A percentile compares a stretch with the other conserved stretches of the same genome.
phyloP scores from a whole-genome alignment of 1,284 basidiomycete genomes.

The Apiotrichum domesticum region DNA sequence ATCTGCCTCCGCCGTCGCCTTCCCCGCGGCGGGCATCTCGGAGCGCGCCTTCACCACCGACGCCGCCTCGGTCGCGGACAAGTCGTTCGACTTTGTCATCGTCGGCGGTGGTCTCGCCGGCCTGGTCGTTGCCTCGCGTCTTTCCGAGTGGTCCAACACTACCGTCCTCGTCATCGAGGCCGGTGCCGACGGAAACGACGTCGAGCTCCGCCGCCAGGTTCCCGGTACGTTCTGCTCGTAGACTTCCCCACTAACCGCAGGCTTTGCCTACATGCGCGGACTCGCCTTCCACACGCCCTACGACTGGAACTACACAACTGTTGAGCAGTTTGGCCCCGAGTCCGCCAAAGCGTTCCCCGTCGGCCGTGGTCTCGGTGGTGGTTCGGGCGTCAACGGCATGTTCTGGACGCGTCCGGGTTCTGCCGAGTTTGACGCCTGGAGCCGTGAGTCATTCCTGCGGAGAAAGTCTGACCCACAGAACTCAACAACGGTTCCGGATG shows the following conservation, averaged over 20 bases:
- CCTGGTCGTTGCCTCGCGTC: conserved; percentile 61
- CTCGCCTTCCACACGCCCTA: conserved; percentile 49
- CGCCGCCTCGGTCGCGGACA: conserved; percentile 26
- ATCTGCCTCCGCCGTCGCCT: not conserved
- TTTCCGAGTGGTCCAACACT: conserved; percentile 60
- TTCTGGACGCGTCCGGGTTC: conserved; percentile 51
- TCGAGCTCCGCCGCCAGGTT: conserved; percentile 47
- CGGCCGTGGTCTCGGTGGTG: conserved; percentile 66
- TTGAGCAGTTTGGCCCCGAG: conserved; percentile 46
- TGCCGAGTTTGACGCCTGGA: conserved; percentile 49
- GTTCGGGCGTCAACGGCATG: conserved; percentile 62
- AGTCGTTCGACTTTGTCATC: conserved; percentile 45
- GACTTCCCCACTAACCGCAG: not conserved
- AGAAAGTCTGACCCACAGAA: not conserved
- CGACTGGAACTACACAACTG: conserved; percentile 60
- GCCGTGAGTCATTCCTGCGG: conserved; percentile 15
- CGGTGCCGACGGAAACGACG: conserved; percentile 57
- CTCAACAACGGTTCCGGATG: conserved; percentile 26
- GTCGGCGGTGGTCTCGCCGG: conserved; percentile 63
- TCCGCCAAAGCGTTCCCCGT: conserved; percentile 53
- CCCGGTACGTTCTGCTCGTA: conserved; percentile 39
- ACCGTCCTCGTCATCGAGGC: conserved; percentile 69
- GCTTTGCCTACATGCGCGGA: conserved; percentile 40
- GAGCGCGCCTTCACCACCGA: conserved; percentile 26
- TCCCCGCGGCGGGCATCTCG: not conserved